These are phyloP conservation scores for Larix sibirica DNA, from an alignment of 83 land plant genomes.

Conservation along the genomic window DNA sequence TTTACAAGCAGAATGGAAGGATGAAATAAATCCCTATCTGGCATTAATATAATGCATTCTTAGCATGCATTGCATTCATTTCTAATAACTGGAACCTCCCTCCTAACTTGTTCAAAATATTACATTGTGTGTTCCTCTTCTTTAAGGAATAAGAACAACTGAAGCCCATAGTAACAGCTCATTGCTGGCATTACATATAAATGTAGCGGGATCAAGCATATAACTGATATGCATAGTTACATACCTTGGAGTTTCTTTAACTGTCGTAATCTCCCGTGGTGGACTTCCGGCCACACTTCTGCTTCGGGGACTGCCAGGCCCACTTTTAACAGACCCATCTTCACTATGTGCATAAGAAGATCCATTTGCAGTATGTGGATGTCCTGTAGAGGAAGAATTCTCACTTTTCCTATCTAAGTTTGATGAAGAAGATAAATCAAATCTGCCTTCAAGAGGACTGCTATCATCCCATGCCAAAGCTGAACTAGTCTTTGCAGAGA, in stretches of 20 bases:
- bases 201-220: neutral
- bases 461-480: conserved; percentile 31
- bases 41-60: neutral
- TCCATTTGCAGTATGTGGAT: conserved; percentile 25
- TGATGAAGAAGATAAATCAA: conserved; percentile 25
- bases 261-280: conserved; percentile 20
- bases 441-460: conserved; percentile 21
- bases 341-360: conserved; percentile 32
- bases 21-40: neutral
- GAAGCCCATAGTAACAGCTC: conserved; percentile 13
- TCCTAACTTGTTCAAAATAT: neutral
- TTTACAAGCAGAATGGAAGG: neutral
- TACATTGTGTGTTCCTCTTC: neutral
- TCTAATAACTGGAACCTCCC: neutral
- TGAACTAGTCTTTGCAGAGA: conserved; percentile 51
- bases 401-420: conserved; percentile 25
- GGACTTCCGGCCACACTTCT: conserved; percentile 25
- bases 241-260: conserved; percentile 41
- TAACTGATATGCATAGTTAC: neutral
- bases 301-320: conserved; percentile 39
- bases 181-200: neutral
- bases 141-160: neutral
- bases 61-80: neutral
- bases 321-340: conserved; percentile 30
- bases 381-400: conserved; percentile 21